These are phyloP conservation scores for Epithele typhae DNA, from an alignment of 768 basidiomycete species.

Conservation along the genomic window DNA sequence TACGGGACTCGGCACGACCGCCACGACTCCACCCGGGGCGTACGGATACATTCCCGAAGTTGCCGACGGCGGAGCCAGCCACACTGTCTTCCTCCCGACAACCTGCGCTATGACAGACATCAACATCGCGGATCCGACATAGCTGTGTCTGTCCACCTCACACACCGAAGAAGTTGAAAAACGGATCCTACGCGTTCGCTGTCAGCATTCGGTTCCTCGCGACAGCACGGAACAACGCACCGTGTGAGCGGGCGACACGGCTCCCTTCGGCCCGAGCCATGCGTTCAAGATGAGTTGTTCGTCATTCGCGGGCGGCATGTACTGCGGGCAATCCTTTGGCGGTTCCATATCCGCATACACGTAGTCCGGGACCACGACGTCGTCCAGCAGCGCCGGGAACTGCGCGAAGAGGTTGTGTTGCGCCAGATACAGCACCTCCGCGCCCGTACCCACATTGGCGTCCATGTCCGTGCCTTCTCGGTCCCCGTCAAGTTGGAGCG, in stretches of 20 bases:
- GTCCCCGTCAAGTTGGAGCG: constrained; percentile 26
- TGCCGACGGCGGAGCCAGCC: constrained; percentile 76
- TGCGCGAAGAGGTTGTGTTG: constrained; percentile 86
- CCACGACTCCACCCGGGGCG: constrained; percentile 17
- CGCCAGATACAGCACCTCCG: constrained; percentile 69
- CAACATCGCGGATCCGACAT: neutral
- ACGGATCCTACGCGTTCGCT: constrained; percentile 70
- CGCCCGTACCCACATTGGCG: constrained; percentile 12
- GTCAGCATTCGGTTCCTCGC: neutral
- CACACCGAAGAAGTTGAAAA: constrained; percentile 86
- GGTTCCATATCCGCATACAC: constrained; percentile 61
- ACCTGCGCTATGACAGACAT: constrained; percentile 64
- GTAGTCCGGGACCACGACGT: constrained; percentile 86
- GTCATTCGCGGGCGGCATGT: constrained; percentile 61
- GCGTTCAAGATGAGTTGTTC: constrained; percentile 66
- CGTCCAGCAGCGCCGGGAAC: constrained; percentile 71
- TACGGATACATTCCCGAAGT: constrained; percentile 59
- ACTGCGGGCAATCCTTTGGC: constrained; percentile 41
- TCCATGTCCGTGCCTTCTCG: constrained; percentile 27
- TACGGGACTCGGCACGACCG: neutral
- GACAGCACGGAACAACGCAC: constrained; percentile 39
- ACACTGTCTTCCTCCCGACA: constrained; percentile 84
- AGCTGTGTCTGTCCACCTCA: neutral
- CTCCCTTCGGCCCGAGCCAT: constrained; percentile 80
- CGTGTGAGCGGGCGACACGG: constrained; percentile 87